phyloP scores from a whole-genome alignment of 495 filamentous ascomycete species.

The Daldinia caldariorum region DNA sequence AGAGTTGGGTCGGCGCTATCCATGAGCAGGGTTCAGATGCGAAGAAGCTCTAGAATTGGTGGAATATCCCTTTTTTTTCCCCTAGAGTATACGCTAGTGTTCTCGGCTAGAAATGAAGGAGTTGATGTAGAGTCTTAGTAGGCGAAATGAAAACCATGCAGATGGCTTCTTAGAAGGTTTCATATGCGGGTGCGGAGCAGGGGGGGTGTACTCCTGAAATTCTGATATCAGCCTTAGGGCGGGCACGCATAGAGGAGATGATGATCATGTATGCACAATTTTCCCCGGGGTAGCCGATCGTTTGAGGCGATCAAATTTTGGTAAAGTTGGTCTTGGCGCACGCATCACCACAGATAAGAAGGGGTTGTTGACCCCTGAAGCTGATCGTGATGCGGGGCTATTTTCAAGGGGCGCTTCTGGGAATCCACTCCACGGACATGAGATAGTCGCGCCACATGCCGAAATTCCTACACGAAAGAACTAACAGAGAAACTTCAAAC shows the following conservation, averaged over 20 bases:
- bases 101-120: neutral
- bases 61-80: neutral
- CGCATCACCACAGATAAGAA: neutral
- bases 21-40: neutral
- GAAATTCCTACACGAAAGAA: neutral
- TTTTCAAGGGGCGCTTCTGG: neutral
- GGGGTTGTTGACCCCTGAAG: neutral
- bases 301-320: neutral
- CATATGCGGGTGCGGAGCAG: neutral
- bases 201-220: neutral
- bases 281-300: neutral
- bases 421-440: constrained; percentile 4
- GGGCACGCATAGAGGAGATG: neutral
- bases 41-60: neutral
- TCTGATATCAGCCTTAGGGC: neutral
- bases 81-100: neutral
- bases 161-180: constrained; percentile 1
- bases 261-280: neutral
- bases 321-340: neutral
- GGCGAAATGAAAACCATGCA: neutral
- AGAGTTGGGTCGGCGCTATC: constrained; percentile 6
- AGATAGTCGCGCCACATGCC: constrained; percentile 13
- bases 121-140: neutral
- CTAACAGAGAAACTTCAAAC: neutral
- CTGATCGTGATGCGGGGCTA: neutral